Base-by-base conservation (phyloP, 352 stramenopile genomes). In the Pythium myriotylum region DNA sequence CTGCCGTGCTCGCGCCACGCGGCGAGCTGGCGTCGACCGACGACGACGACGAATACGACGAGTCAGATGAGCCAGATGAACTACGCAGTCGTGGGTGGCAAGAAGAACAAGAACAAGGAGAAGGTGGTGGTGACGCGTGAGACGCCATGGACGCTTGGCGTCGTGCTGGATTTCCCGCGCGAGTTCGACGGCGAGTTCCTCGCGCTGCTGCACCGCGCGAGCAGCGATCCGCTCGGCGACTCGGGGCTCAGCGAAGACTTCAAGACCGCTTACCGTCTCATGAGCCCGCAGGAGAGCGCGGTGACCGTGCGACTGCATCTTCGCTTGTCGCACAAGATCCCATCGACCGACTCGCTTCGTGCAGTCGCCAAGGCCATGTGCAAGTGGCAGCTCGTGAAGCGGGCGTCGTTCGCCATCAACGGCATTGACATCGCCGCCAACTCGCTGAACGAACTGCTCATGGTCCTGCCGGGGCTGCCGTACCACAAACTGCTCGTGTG, bases 401-500 rank as follows among this genome's bases (percentile, higher is more conserved):
- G 48, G 0, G 9, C 20, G 6, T 33, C 9, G 3, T 54, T 65
- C 40, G 37, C 27, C 10, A 50, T 65, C 49, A 59, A 43, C 10
- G 58, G 58, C 12, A 20, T 65, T 2, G 58, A 65, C 33, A 20
- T 65, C 17, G 40, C 39, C 17, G 48, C 49, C 2, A 16, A n/a
- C 8, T 40, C 29, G 1, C 58, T 65, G 10, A 26, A 45, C 26
- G 58, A 58, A 20, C 29, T 65, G 2, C 39, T 65, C 29, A 13
- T 22, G 3, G 58, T 39, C 3, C 23, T 49, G 2, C 48, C 48
- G 7, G 10, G 17, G 14, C 58, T 65, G 0, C 58, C 58, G 9
- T 65, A 58, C 42, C 49, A 42, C 49, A 55, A 59, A 16, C 48
- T 65, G 2, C 32, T 58, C 5, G 48, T 59, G 24, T 65, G 58